Base-by-base conservation (phyloP, 192 early-diverging fungal species). In the Cetraspora pellucida region DNA sequence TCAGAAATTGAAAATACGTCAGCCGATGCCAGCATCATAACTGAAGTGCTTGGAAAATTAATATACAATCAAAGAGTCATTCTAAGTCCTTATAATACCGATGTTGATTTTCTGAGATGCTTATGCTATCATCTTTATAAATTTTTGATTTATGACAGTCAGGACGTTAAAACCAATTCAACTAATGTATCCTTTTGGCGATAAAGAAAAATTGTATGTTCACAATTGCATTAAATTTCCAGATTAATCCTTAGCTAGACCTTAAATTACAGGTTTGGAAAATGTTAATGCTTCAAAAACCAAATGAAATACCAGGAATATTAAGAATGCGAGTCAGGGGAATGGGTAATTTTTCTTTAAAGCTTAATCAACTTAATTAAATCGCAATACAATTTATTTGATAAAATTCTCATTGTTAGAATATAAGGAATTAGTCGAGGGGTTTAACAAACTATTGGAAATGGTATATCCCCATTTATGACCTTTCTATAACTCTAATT, bases 11-110 rank as follows among this genome's bases (percentile, higher is more conserved):
- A 82, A 21, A 77, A 90, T 17, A 81, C 81, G 1, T 77, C 82
- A 0, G 70, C 78, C 7, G 69, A 82, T 13, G 79, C 70, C 16
- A 81, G 81, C 4, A 78, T 90, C 8, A 64, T 64, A 54, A 50
- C 25, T 52, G 74, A 76, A 5, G 54, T 76, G 17, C 71, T 92
- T 14, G 79, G 85, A 58, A 87, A 89, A 66, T 84, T 87, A 25
- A 87, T 91, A 21, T 83, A 89, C 46, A 81, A 90, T 80, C 90
- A 92, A 80, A 90, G 87, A 79, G 81, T 92, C 50, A 79, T 92
- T 19, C 59, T 92, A 0, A 85, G 82, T 75, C 46, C 61, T 13
- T 78, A 77, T 27, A 87, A 90, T 31, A 85, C 70, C 0, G 91
- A 92, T 77, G 79, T 80, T n/a, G 91, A 93, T 47, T 93, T 90